Percentiles rank a stretch among this genome's conserved stretches.
Conservation (phyloP, 2,329 filamentous ascomycete genomes). For the Clonostachys rosea region DNA sequence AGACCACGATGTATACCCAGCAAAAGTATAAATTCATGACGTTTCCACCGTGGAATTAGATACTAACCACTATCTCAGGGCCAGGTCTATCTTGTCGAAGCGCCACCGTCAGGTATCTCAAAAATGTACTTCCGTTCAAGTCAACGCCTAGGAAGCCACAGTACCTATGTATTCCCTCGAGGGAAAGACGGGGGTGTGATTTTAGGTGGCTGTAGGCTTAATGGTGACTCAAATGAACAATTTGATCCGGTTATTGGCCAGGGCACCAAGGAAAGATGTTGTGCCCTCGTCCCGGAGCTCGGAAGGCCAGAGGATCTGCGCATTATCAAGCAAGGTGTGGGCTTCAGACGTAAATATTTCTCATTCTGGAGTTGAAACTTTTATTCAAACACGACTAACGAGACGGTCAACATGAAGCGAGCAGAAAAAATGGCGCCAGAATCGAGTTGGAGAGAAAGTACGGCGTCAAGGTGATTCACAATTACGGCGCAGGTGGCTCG, state of each 20-base stretch:
- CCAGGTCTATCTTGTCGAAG: constrained; percentile 25
- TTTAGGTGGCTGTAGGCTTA: constrained; percentile 22
- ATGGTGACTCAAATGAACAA: constrained; percentile 20
- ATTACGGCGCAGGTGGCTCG: constrained; percentile 17
- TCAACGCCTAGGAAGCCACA: constrained; percentile 26
- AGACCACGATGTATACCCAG: constrained; percentile 65
- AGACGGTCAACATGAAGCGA: constrained; percentile 1
- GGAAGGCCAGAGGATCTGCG: constrained; percentile 22
- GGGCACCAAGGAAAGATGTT: constrained; percentile 23
- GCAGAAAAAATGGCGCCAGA: constrained; percentile 16
- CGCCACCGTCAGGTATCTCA: constrained; percentile 25
- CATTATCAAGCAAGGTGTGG: constrained; percentile 22
- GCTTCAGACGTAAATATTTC: constrained; percentile 14
- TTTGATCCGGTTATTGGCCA: constrained; percentile 18
- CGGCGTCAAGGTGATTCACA: constrained; percentile 13
- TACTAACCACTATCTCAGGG: constrained; percentile 8
- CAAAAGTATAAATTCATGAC: constrained; percentile 4
- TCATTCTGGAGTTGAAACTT: neutral
- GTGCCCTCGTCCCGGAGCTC: constrained; percentile 22
- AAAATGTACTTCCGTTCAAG: constrained; percentile 36
- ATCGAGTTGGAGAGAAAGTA: constrained; percentile 17
- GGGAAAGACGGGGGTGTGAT: constrained; percentile 23
- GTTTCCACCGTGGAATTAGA: neutral
- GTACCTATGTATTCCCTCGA: constrained; percentile 36
- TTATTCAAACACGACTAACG: neutral